Evolutionary conservation across 176 grass and related monocot species (phyloP).

Genomic region (Melocanna baccifera): DNA sequence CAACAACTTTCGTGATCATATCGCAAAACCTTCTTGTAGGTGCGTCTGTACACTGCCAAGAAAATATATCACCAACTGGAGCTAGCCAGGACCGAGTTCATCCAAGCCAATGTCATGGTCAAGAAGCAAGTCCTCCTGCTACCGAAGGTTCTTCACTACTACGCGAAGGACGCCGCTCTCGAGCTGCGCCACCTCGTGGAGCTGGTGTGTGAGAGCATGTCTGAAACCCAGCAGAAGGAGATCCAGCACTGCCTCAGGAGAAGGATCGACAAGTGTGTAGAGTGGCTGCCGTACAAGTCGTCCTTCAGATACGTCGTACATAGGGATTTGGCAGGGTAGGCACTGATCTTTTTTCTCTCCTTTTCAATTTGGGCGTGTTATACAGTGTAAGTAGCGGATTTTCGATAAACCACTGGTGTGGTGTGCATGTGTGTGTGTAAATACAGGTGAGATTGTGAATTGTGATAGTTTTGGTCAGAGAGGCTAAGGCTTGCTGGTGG

Average conservation of each 20-base stretch:
- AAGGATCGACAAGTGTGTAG: slow-evolving; percentile 62
- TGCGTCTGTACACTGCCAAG: slow-evolving; percentile 75
- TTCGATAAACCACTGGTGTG: slow-evolving; percentile 5
- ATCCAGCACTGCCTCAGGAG: slow-evolving; percentile 44
- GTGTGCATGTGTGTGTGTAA: not conserved
- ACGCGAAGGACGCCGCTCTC: slow-evolving; percentile 63
- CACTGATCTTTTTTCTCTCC: not conserved
- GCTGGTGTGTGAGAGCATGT: slow-evolving; percentile 64
- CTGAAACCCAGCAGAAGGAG: slow-evolving; percentile 45
- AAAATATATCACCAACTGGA: slow-evolving; percentile 69
- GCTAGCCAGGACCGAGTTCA: slow-evolving; percentile 64
- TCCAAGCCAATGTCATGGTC: slow-evolving; percentile 50
- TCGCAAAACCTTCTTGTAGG: slow-evolving; percentile 19
- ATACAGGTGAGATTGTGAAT: slow-evolving; percentile 6
- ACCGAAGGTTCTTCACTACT: slow-evolving; percentile 88
- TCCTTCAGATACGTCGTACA: slow-evolving; percentile 92
- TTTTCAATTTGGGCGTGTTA: not conserved
- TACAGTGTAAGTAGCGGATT: slow-evolving; percentile 7
- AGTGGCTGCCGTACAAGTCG: slow-evolving; percentile 91
- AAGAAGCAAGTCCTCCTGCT: slow-evolving; percentile 71
- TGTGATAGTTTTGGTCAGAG: not conserved
- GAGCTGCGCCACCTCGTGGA: slow-evolving; percentile 73
- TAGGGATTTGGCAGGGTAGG: slow-evolving; percentile 62
- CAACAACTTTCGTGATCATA: not conserved
- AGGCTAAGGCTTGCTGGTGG: not conserved